Evolutionary conservation across 1,139 yeast genomes (phyloP).

Genomic region (Yamadazyma trypodendri): DNA sequence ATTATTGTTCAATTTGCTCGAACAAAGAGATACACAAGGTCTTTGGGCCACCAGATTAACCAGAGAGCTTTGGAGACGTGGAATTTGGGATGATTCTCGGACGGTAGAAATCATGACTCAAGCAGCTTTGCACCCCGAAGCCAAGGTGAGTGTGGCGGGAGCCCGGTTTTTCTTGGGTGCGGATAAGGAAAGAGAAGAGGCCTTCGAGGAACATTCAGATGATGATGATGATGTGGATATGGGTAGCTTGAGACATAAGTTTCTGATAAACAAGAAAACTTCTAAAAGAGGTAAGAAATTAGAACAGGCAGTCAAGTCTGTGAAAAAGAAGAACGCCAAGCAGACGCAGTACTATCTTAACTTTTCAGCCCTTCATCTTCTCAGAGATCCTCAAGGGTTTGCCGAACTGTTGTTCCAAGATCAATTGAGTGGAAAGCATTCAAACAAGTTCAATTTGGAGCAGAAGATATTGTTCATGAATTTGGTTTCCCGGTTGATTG

Average conservation of each 20-base stretch:
- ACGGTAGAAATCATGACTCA: slow-evolving; percentile 96
- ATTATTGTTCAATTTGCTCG: slow-evolving; percentile 76
- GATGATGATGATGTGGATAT: slow-evolving; percentile 72
- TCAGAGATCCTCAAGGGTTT: slow-evolving; percentile 97
- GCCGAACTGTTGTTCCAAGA: slow-evolving; percentile 78
- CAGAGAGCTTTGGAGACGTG: slow-evolving; percentile 94
- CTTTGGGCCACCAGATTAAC: slow-evolving; percentile 96
- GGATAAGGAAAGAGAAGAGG: slow-evolving; percentile 90
- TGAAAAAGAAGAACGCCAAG: slow-evolving; percentile 60
- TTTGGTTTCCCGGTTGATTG: slow-evolving; percentile 81
- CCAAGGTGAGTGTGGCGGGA: slow-evolving; percentile 87
- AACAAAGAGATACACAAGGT: slow-evolving; percentile 77
- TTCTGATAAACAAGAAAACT: slow-evolving; percentile 80
- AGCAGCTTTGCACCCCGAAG: slow-evolving; percentile 85
- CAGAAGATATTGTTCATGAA: slow-evolving; percentile 88
- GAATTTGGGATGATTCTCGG: slow-evolving; percentile 96
- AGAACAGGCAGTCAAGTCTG: slow-evolving; percentile 64
- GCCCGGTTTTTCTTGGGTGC: slow-evolving; percentile 91
- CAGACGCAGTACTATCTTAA: slow-evolving; percentile 75
- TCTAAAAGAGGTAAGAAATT: slow-evolving; percentile 77
- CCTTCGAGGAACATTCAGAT: slow-evolving; percentile 65
- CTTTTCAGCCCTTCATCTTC: slow-evolving; percentile 88
- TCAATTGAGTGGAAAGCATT: slow-evolving; percentile 68
- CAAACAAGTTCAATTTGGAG: slow-evolving; percentile 72
- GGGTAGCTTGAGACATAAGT: slow-evolving; percentile 69